These are phyloP conservation scores for Leccinum obscurum DNA, from an alignment of 768 basidiomycete species.

Conservation along the genomic window DNA sequence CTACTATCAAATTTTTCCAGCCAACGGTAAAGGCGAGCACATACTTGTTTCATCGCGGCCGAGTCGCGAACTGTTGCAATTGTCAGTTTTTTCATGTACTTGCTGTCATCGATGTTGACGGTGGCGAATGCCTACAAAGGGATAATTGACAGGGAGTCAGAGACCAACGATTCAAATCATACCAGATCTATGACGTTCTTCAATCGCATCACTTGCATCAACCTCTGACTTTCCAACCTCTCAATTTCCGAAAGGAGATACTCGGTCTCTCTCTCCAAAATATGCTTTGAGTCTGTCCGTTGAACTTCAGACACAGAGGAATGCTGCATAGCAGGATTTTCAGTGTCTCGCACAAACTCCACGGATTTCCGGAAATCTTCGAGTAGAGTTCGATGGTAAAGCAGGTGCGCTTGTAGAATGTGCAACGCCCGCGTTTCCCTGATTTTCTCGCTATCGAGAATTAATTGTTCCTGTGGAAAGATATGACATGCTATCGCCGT, in stretches of 20 bases:
- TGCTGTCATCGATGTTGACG: constrained; percentile 59
- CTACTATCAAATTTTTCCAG: too few relatives aligned
- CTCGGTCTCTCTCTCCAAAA: constrained; percentile 48
- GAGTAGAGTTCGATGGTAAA: constrained; percentile 55
- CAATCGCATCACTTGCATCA: constrained; percentile 30
- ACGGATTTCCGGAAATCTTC: constrained; percentile 55
- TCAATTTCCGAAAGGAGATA: constrained; percentile 51
- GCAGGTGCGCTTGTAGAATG: constrained; percentile 55
- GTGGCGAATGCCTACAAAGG: constrained; percentile 52
- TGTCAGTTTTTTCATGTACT: constrained; percentile 51
- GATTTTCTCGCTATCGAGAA: constrained; percentile 42
- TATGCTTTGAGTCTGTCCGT: constrained; percentile 23
- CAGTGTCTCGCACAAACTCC: constrained; percentile 46
- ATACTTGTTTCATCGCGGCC: constrained; percentile 38
- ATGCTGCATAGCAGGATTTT: constrained; percentile 47
- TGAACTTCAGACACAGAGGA: constrained; percentile 14
- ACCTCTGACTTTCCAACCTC: constrained; percentile 40
- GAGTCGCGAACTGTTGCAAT: constrained; percentile 44
- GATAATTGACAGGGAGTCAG: neutral
- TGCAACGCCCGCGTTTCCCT: constrained; percentile 54
- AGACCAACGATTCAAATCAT: neutral
- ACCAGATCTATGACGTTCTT: constrained; percentile 38
- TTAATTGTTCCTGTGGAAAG: constrained; percentile 43
- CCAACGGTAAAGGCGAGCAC: neutral
- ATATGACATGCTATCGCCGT: neutral